A percentile compares a stretch with the other conserved stretches of the same genome.
phyloP scores from a whole-genome alignment of 116 monocot genomes.

The Zostera marina region DNA sequence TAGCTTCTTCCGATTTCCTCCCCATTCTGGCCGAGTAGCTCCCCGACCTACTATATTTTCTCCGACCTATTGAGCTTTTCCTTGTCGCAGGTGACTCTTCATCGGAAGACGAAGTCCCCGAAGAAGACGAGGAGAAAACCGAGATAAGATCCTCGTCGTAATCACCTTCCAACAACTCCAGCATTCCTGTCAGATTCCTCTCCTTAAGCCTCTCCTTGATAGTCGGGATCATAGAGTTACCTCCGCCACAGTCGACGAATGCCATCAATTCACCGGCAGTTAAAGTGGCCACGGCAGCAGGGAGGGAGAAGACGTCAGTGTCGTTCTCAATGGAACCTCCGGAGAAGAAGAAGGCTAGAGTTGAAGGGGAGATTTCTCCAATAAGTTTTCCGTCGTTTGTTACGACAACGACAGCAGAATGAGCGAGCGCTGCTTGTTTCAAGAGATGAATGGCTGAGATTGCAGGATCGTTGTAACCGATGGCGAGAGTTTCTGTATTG shows the following conservation, averaged over 20 bases:
- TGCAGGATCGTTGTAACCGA: conserved; percentile 37
- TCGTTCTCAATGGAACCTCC: conserved; percentile 13
- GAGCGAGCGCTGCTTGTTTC: conserved; percentile 18
- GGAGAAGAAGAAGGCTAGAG: conserved; percentile 23
- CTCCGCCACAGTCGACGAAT: conserved; percentile 31
- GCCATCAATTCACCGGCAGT: conserved; percentile 42
- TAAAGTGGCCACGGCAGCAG: conserved; percentile 33
- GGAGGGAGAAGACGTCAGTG: conserved; percentile 9
- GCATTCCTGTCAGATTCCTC: conserved; percentile 25
- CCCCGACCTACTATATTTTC: conserved; percentile 12
- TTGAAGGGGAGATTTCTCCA: conserved; percentile 61
- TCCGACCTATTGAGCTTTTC: conserved; percentile 3
- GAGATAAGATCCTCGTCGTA: not conserved
- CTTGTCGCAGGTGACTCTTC: conserved; percentile 14
- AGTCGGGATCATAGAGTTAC: conserved; percentile 12
- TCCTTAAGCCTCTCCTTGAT: conserved; percentile 22
- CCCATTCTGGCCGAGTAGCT: conserved; percentile 38
- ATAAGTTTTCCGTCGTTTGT: conserved; percentile 36
- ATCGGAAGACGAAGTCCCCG: conserved; percentile 7
- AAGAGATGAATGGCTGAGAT: conserved; percentile 50
- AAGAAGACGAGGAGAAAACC: conserved; percentile 1
- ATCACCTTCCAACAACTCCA: conserved; percentile 26
- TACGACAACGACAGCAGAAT: conserved; percentile 61
- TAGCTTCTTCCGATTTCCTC: conserved; percentile 37
- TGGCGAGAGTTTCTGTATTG: conserved; percentile 26